These are phyloP conservation scores for Chaetoscypha palmicola DNA, from an alignment of 2,329 filamentous ascomycete genomes.

Conservation along the genomic window DNA sequence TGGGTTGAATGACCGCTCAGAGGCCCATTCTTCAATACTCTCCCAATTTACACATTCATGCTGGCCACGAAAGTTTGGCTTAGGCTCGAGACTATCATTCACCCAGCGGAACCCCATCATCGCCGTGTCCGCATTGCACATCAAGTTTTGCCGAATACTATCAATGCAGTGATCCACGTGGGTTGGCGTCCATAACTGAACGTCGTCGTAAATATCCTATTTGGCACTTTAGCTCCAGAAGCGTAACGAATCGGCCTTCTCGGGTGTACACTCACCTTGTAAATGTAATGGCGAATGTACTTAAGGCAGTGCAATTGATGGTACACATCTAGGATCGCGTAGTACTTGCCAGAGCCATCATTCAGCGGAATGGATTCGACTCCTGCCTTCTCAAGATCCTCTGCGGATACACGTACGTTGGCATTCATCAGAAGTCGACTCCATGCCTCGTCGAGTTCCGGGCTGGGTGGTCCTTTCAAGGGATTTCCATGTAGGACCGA, in stretches of 20 bases:
- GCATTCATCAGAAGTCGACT: background rate
- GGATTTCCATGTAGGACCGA: no score
- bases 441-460: background rate
- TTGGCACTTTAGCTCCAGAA: background rate
- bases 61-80: background rate
- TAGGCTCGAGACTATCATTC: background rate
- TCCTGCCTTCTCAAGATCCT: background rate
- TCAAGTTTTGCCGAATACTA: background rate
- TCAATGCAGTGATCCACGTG: background rate
- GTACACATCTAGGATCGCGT: background rate
- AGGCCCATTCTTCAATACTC: background rate
- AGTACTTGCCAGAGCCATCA: background rate
- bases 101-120: background rate
- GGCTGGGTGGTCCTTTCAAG: background rate
- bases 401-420: background rate
- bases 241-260: background rate
- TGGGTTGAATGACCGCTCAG: no score
- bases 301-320: background rate
- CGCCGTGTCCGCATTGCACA: background rate
- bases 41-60: background rate
- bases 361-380: background rate
- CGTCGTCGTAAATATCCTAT: background rate
- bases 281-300: background rate
- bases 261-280: background rate
- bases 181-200: background rate